A percentile compares a stretch with the other conserved stretches of the same genome.
Evolutionary conservation across 805 yeast species (phyloP).

Genomic region (Lipomyces yamanashiensis): DNA sequence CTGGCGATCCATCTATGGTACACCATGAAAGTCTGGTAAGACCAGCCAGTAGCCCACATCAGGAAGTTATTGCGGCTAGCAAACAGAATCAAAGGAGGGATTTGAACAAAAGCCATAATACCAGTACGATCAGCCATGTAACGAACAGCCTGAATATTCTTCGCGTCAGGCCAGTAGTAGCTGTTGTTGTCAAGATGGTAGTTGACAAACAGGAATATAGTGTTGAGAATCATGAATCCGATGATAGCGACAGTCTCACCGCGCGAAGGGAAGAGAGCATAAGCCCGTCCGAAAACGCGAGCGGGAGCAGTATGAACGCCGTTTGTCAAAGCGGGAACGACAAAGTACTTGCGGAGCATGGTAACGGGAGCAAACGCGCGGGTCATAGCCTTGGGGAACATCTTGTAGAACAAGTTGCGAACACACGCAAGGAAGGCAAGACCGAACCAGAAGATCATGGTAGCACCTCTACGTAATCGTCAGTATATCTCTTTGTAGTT

Average conservation of each 20-base stretch:
- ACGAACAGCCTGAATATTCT: slow-evolving; percentile 15
- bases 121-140: slow-evolving; percentile 39
- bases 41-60: slow-evolving; percentile 63
- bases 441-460: slow-evolving; percentile 17
- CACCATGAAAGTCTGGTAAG: slow-evolving; percentile 61
- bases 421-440: slow-evolving; percentile 7
- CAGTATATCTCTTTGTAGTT: neutral
- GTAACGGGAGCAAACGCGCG: slow-evolving; percentile 5
- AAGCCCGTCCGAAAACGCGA: slow-evolving; percentile 22
- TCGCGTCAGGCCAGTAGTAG: slow-evolving; percentile 13
- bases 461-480: slow-evolving; percentile 10
- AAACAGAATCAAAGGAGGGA: slow-evolving; percentile 65
- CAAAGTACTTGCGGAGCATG: slow-evolving; percentile 36
- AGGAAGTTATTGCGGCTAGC: slow-evolving; percentile 77
- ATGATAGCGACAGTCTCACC: slow-evolving; percentile 16
- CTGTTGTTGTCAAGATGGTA: slow-evolving; percentile 9
- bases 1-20: slow-evolving; percentile 63
- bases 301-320: slow-evolving; percentile 39
- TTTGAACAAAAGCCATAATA: slow-evolving; percentile 30
- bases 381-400: slow-evolving; percentile 32
- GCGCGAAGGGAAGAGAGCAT: slow-evolving; percentile 27
- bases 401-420: neutral
- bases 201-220: slow-evolving; percentile 18
- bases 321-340: slow-evolving; percentile 42
- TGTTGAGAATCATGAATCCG: slow-evolving; percentile 11